These are phyloP conservation scores for Cercospora canescens DNA, from an alignment of 2,329 filamentous ascomycete genomes.

Conservation along the genomic window DNA sequence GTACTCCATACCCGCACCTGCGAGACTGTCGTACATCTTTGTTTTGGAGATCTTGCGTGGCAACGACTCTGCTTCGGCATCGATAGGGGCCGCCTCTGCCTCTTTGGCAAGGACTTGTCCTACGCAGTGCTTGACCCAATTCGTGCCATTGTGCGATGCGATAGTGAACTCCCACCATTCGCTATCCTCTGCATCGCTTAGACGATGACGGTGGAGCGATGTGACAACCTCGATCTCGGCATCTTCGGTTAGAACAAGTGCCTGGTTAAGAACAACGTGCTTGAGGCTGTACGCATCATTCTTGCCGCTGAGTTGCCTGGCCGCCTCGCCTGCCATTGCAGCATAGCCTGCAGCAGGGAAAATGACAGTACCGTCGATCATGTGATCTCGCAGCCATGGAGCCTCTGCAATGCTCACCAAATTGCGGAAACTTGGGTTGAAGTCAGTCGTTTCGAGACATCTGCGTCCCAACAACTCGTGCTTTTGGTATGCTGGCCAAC, in stretches of 20 bases:
- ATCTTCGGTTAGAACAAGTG: not conserved
- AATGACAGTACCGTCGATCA: slow-evolving; percentile 9
- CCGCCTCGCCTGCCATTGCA: slow-evolving; percentile 15
- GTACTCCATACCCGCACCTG: not conserved
- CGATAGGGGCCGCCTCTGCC: not conserved
- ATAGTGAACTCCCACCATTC: slow-evolving; percentile 10
- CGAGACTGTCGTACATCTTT: not conserved
- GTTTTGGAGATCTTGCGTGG: not conserved
- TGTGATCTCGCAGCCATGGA: slow-evolving; percentile 34
- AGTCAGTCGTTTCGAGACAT: not conserved
- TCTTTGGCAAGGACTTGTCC: not conserved
- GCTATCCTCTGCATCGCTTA: not conserved
- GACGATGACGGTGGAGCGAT: not conserved
- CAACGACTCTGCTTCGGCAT: not conserved
- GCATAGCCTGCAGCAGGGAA: slow-evolving; percentile 17
- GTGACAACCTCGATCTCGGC: slow-evolving; percentile 5
- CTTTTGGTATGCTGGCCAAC: not conserved
- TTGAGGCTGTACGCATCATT: not conserved
- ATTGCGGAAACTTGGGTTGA: not conserved
- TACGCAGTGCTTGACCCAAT: slow-evolving; percentile 8
- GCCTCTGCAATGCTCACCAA: not conserved
- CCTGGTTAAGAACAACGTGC: not conserved
- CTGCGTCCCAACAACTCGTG: not conserved
- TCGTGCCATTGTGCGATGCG: not conserved
- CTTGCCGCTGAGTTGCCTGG: slow-evolving; percentile 1